Base-by-base conservation (phyloP, 257 asterid species). In the Petunia axillaris region DNA sequence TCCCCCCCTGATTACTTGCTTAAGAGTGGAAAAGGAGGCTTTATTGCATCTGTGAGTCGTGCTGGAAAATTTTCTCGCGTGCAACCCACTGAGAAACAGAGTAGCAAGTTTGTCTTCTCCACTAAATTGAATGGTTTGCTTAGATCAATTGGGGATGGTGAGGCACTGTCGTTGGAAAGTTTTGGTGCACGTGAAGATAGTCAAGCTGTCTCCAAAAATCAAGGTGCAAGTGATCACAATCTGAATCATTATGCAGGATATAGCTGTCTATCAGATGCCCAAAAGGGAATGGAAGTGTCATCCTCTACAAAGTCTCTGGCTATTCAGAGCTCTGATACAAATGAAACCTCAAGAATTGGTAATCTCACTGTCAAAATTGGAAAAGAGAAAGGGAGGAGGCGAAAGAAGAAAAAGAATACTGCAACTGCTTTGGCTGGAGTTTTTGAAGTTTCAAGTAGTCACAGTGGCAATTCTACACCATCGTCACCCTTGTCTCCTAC, bases 401-500 rank as follows among this genome's bases (percentile, higher is more conserved):
- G 95, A 65, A 88, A 89, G 88, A 95, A 91, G 97, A 90, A 91
- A 68, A 93, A 84, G 90, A 85, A 63, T 58, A 84, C 88, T 41
- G 83, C 87, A 40, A 53, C 86, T 66, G 92, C 86, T 74, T 35
- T 83, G 57, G 52, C 67, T 44, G 89, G 85, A 63, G 83, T 82
- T 65, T 85, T 89, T 46, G 97, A 95, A 53, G 92, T 91, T 60
- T 90, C 98, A 48, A 93, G 99, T 86, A 95, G 99, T 86, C 98
- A 93, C 48, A 92, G 97, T 85, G 86, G 96, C 77, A 92, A 93
- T 86, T 95, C 98, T 44, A 93, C 97, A 70, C 97, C 99, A 3
- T 85, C 98, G 1, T 92, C 98, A 71, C 97, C 99, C 70, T 76
- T 90, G 63, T 95, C 98, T 11, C 97, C 97, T 36, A 76, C 82